Evolutionary conservation across 1,139 yeast genomes (phyloP), one percentile per base, ranked within the genome.

Genomic region (Hanseniaspora sp.): DNA sequence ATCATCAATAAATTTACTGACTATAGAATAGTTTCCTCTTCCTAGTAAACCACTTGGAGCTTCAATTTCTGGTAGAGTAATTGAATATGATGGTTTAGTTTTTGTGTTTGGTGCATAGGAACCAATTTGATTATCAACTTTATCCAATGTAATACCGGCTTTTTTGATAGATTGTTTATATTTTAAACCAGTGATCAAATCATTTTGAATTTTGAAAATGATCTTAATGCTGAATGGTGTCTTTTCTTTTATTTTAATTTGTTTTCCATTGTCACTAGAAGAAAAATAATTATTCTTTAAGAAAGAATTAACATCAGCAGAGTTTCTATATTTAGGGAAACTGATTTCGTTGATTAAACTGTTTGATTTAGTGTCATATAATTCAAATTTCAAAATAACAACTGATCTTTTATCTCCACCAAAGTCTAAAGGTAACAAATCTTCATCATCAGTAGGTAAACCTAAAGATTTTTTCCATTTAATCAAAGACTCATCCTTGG

Each of bases 391-490:
- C 48, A 83, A 74, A 56, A 87, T 78, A 8, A 87, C 95, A 28
- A 87, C 95, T 60, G 78, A 80, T 57, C 96, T 76, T 53, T 73
- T 73, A 66, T 88, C 96, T 31, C 82, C 84, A 4, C 86, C 77
- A 54, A 59, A 66, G 47, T 69, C 76, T 40, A 83, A 79, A 1
- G 92, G 87, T 57, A 82, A 73, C 7, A 72, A 65, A 40, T 82
- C 78, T 7, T 79, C 74, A 30, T 73, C 70, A 40, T 80, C 66
- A 31, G 38, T 41, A 8, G 54, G 34, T 58, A 88, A 73, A 0
- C 97, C 97, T 43, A 90, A 73, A 1, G 95, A 84, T 56, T 83
- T 87, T 70, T 90, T 90, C 97, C 97, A 90, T 68, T 86, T 86
- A 59, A 85, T 86, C 61, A 90, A 74, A 44, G 95, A 83, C 69